phyloP scores from a whole-genome alignment of 352 stramenopile genomes.

The Saprolegnia parasitica region DNA sequence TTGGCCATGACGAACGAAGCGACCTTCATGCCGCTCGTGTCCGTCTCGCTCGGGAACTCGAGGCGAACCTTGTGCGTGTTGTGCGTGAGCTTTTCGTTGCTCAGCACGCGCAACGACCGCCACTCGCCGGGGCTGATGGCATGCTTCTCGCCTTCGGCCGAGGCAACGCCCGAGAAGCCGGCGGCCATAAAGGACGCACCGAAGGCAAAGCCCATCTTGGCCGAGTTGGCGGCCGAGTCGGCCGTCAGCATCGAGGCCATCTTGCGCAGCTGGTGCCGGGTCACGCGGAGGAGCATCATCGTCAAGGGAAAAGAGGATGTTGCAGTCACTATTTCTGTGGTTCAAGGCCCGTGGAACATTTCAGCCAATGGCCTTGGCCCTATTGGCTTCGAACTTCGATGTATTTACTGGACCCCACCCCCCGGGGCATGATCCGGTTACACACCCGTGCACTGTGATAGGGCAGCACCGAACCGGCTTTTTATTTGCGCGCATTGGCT shows the following conservation, averaged over 20 bases:
- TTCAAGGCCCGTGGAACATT: constrained; percentile 4
- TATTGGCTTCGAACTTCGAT: constrained; percentile 14
- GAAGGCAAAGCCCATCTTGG: constrained; percentile 6
- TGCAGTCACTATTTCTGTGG: constrained; percentile 16
- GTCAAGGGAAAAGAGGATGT: constrained; percentile 3
- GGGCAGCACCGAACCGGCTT: no score
- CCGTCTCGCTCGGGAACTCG: constrained; percentile 46
- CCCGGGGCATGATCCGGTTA: no score
- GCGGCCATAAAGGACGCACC: constrained; percentile 5
- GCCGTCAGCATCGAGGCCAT: constrained; percentile 3
- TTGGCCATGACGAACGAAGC: constrained; percentile 60
- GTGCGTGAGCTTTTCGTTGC: constrained; percentile 60
- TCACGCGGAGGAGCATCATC: constrained; percentile 28
- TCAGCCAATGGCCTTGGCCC: neutral
- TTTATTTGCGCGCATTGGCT: no score
- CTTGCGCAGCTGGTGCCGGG: constrained; percentile 25
- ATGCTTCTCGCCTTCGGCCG: constrained; percentile 15
- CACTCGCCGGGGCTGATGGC: constrained; percentile 61
- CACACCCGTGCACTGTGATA: no score
- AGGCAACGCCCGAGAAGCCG: constrained; percentile 6
- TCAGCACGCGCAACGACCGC: constrained; percentile 68
- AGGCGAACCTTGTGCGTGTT: constrained; percentile 80
- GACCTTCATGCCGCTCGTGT: constrained; percentile 62
- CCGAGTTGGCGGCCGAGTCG: neutral
- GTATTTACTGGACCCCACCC: no score